Conservation (phyloP, 305 asterid species). For the Rubia tinctorum region DNA sequence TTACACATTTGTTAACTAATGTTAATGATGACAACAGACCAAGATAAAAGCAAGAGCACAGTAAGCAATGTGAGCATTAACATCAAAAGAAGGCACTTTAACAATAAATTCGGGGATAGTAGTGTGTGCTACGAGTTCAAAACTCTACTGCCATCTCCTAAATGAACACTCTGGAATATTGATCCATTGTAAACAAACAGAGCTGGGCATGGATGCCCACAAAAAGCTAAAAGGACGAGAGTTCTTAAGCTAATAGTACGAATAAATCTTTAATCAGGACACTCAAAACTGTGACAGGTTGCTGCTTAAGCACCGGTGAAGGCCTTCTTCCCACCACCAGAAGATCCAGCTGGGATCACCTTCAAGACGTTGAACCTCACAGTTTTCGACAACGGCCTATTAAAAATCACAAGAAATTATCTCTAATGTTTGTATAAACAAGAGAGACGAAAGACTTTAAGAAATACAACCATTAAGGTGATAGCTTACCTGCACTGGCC, state of each 20-base stretch:
- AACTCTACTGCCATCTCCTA: constrained; percentile 8
- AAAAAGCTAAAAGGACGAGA: constrained; percentile 7
- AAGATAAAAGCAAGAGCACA: no score
- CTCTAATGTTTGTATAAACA: neutral
- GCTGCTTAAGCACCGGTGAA: constrained; percentile 46
- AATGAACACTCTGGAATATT: neutral
- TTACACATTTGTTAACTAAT: no score
- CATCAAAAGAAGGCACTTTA: no score
- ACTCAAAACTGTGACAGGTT: constrained; percentile 12
- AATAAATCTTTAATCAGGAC: neutral
- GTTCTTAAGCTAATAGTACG: neutral
- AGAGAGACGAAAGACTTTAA: neutral
- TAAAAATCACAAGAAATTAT: neutral
- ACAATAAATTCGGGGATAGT: neutral
- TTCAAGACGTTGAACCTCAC: constrained; percentile 80
- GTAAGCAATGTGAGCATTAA: no score
- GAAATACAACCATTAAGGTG: neutral
- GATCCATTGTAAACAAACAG: neutral
- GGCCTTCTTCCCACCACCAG: constrained; percentile 77
- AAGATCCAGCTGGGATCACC: constrained; percentile 82
- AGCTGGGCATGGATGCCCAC: neutral
- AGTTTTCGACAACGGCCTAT: constrained; percentile 78
- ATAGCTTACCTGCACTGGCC: constrained; percentile 74
- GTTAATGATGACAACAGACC: no score
- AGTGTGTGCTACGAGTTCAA: neutral